These are phyloP conservation scores for Lecanicillium sp. DNA, from an alignment of 2,329 filamentous ascomycete species.

Conservation along the genomic window DNA sequence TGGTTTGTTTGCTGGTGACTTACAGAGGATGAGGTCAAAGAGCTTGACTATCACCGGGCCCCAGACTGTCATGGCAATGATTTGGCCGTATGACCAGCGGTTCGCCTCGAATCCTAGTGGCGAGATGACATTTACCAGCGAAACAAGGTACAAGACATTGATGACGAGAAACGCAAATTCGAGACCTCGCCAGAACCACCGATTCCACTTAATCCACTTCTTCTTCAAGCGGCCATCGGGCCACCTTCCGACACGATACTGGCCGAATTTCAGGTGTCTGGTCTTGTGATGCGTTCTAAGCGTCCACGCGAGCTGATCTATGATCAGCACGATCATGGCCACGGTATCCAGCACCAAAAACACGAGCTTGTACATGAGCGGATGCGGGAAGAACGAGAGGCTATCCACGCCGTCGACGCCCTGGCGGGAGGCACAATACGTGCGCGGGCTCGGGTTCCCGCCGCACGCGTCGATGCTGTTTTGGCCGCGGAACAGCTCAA, in stretches of 20 bases:
- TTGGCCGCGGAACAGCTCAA: slow-evolving; percentile 25
- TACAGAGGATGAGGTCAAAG: slow-evolving; percentile 29
- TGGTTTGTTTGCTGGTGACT: slow-evolving; percentile 9
- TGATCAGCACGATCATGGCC: slow-evolving; percentile 24
- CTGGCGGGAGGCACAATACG: slow-evolving; percentile 27
- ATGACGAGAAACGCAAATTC: slow-evolving; percentile 28
- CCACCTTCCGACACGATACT: slow-evolving; percentile 22
- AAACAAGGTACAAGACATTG: slow-evolving; percentile 30
- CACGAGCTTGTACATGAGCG: slow-evolving; percentile 28
- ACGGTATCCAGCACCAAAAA: slow-evolving; percentile 28
- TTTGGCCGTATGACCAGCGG: slow-evolving; percentile 29
- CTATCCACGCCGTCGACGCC: slow-evolving; percentile 22
- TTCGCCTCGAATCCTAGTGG: slow-evolving; percentile 26
- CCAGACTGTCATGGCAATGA: slow-evolving; percentile 31
- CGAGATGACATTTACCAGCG: slow-evolving; percentile 26
- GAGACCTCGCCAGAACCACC: slow-evolving; percentile 25
- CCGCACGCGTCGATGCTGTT: slow-evolving; percentile 23
- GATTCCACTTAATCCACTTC: slow-evolving; percentile 20
- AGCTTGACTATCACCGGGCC: slow-evolving; percentile 31
- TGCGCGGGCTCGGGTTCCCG: slow-evolving; percentile 28
- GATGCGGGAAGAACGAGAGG: slow-evolving; percentile 29
- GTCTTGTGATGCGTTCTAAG: slow-evolving; percentile 25
- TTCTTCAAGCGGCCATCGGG: slow-evolving; percentile 20
- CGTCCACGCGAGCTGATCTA: slow-evolving; percentile 29
- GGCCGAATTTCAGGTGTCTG: slow-evolving; percentile 21